phyloP scores from a whole-genome alignment of 306 rosid genomes.

The Medicago lupulina region DNA sequence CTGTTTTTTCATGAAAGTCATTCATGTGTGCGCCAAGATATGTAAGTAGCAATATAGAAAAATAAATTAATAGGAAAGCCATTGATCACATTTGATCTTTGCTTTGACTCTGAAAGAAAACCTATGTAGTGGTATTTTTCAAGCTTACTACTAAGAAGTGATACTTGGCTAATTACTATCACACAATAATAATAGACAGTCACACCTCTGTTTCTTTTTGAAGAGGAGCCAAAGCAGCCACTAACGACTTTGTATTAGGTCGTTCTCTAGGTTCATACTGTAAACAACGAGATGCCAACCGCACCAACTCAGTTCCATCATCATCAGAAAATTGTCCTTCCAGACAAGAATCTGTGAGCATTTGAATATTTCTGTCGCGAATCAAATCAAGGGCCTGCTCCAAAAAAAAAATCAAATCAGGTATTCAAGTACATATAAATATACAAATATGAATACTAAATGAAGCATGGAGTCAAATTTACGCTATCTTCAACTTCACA shows the following conservation, averaged over 20 bases:
- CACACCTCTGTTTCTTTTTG: slow-evolving; percentile 84
- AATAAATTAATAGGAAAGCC: too few relatives aligned
- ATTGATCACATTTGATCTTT: too few relatives aligned
- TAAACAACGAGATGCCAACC: slow-evolving; percentile 72
- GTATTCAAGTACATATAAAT: slow-evolving; percentile 20
- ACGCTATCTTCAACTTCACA: not conserved
- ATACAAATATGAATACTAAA: not conserved
- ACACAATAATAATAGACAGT: too few relatives aligned
- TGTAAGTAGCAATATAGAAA: too few relatives aligned
- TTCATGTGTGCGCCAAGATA: too few relatives aligned
- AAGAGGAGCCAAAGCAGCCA: slow-evolving; percentile 70
- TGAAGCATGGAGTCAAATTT: slow-evolving; percentile 15
- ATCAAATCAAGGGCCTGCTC: slow-evolving; percentile 83
- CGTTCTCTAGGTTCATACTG: slow-evolving; percentile 81
- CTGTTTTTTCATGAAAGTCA: too few relatives aligned
- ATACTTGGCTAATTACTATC: too few relatives aligned
- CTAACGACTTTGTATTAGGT: slow-evolving; percentile 74
- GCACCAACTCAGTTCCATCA: slow-evolving; percentile 74
- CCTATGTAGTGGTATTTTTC: too few relatives aligned
- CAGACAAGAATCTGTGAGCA: slow-evolving; percentile 83
- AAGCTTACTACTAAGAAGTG: too few relatives aligned
- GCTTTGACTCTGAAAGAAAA: too few relatives aligned
- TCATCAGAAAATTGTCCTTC: slow-evolving; percentile 78
- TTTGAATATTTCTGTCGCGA: slow-evolving; percentile 76
- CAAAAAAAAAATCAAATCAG: slow-evolving; percentile 27